Conservation (phyloP, 1,284 basidiomycete species). For the Ceratobasidium theobromae region DNA sequence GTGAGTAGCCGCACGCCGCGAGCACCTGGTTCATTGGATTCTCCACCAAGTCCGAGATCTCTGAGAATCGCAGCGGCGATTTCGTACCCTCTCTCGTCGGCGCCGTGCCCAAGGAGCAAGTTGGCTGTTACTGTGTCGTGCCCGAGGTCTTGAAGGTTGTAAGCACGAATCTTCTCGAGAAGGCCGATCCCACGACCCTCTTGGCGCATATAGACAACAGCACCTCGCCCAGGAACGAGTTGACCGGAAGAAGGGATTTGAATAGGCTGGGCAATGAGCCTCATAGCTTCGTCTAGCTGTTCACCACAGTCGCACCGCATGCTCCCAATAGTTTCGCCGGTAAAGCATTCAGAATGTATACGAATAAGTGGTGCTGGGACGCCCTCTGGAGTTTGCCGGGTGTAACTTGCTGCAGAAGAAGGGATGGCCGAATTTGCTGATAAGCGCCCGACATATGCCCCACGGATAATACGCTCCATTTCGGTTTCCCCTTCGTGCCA, state of each 20-base stretch:
- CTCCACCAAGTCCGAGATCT: conserved; percentile 76
- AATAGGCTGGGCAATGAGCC: conserved; percentile 82
- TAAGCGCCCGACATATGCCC: conserved; percentile 89
- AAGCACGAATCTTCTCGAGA: conserved; percentile 94
- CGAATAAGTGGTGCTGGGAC: conserved; percentile 82
- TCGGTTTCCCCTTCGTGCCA: conserved; percentile 90
- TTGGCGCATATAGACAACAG: conserved; percentile 94
- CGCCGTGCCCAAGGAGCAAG: conserved; percentile 89
- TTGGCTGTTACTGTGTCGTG: conserved; percentile 99
- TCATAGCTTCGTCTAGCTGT: conserved; percentile 95
- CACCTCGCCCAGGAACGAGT: conserved; percentile 79
- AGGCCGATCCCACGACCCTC: conserved; percentile 99
- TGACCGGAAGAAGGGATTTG: conserved; percentile 44
- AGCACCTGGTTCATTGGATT: conserved; percentile 48
- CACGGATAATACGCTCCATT: conserved; percentile 90
- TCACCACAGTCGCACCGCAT: conserved; percentile 99
- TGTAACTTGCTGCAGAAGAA: conserved; percentile 39
- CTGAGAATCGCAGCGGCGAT: conserved; percentile 87
- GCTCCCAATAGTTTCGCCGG: conserved; percentile 96
- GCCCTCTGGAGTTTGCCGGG: not conserved
- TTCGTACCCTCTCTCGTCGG: conserved; percentile 93
- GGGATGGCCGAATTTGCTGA: conserved; percentile 43
- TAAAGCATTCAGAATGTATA: conserved; percentile 98
- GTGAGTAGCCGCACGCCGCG: conserved; percentile 83
- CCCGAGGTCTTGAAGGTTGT: conserved; percentile 97